Evolutionary conservation across 2,329 filamentous ascomycete species (phyloP).

Genomic region (Onygenales sp.): DNA sequence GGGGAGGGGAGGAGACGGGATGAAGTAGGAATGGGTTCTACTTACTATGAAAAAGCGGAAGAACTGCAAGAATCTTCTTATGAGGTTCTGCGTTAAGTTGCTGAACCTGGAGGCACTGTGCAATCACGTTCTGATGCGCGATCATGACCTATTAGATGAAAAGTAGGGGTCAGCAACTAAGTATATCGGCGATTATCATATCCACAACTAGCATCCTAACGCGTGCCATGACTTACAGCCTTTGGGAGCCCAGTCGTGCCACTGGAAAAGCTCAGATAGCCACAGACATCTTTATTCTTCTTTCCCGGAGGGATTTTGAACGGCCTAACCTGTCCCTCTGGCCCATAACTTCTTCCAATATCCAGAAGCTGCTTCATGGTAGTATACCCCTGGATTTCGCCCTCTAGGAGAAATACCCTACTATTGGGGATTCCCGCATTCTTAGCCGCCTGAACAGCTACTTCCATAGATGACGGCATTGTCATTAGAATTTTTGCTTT

Average conservation of each 20-base stretch:
- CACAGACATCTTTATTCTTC: slow-evolving; percentile 48
- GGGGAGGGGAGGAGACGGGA: background rate
- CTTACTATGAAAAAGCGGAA: slow-evolving; percentile 50
- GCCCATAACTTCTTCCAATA: slow-evolving; percentile 27
- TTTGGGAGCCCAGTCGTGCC: slow-evolving; percentile 44
- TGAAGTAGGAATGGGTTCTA: background rate
- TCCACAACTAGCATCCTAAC: background rate
- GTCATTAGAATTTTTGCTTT: slow-evolving; percentile 52
- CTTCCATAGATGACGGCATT: slow-evolving; percentile 43
- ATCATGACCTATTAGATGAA: slow-evolving; percentile 38
- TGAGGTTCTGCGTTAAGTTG: slow-evolving; percentile 42
- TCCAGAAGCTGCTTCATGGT: slow-evolving; percentile 27
- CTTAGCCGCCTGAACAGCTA: slow-evolving; percentile 46
- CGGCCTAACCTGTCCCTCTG: slow-evolving; percentile 35
- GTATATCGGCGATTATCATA: background rate
- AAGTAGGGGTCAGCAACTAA: background rate
- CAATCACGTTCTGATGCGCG: slow-evolving; percentile 45
- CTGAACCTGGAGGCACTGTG: slow-evolving; percentile 52
- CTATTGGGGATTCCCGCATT: slow-evolving; percentile 45
- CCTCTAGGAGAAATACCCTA: slow-evolving; percentile 50
- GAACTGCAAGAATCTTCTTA: slow-evolving; percentile 44
- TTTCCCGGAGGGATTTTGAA: slow-evolving; percentile 44
- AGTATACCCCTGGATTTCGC: slow-evolving; percentile 40
- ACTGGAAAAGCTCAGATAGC: slow-evolving; percentile 42
- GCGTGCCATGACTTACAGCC: slow-evolving; percentile 21